These are phyloP conservation scores for Leccinum rimulosum DNA, from an alignment of 768 basidiomycete species.

Conservation along the genomic window DNA sequence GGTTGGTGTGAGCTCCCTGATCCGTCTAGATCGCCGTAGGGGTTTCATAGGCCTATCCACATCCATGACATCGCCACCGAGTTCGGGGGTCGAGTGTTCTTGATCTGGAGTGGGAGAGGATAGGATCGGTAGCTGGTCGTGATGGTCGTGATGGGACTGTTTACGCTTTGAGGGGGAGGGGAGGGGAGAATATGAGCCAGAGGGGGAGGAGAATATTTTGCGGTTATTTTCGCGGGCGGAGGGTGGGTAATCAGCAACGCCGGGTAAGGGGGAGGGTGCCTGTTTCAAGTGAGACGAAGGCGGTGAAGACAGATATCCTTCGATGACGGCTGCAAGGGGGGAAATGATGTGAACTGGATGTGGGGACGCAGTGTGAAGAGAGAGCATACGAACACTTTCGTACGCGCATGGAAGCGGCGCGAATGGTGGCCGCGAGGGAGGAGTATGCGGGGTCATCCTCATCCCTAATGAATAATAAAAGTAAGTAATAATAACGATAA, in stretches of 20 bases:
- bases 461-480: neutral
- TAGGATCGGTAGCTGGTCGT: constrained; percentile 15
- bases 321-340: constrained; percentile 48
- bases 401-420: constrained; percentile 55
- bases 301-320: constrained; percentile 56
- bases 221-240: constrained; percentile 57
- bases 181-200: constrained; percentile 32
- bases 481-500: neutral
- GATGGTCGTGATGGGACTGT: constrained; percentile 22
- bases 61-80: constrained; percentile 27
- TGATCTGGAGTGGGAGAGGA: constrained; percentile 22
- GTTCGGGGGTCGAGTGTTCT: constrained; percentile 21
- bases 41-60: constrained; percentile 37
- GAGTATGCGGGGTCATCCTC: neutral
- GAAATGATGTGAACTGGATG: constrained; percentile 31
- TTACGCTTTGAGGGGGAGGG: constrained; percentile 39
- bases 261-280: constrained; percentile 21
- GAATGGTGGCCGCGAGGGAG: constrained; percentile 46
- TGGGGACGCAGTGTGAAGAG: constrained; percentile 11
- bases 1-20: constrained; percentile 24
- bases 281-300: constrained; percentile 32
- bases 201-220: constrained; percentile 41
- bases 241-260: constrained; percentile 40
- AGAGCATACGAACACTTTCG: constrained; percentile 51
- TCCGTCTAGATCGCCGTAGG: constrained; percentile 33